Evolutionary conservation across 2,329 filamentous ascomycete species (phyloP).

Genomic region (Botrytis fragariae): DNA sequence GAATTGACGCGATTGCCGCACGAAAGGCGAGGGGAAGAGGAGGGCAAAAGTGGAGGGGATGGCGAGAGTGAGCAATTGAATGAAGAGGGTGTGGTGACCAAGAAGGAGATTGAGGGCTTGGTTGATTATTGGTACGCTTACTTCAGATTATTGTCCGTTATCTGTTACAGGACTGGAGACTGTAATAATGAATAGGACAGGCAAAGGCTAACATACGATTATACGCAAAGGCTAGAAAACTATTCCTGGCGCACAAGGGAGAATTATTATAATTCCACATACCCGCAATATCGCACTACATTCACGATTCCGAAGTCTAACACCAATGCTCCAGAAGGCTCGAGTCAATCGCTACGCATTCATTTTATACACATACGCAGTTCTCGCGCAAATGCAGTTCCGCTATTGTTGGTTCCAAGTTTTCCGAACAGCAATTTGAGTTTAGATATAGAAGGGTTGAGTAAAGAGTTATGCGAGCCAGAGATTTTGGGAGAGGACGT

Average conservation of each 20-base stretch:
- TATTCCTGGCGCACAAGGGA: constrained; percentile 65
- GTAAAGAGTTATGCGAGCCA: constrained; percentile 11
- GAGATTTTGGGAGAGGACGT: not conserved
- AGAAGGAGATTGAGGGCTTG: constrained; percentile 59
- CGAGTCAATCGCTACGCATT: constrained; percentile 47
- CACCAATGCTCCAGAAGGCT: not conserved
- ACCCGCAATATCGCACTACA: constrained; percentile 63
- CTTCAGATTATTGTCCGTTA: not conserved
- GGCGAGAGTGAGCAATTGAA: not conserved
- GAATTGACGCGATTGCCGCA: constrained; percentile 64
- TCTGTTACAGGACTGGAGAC: not conserved
- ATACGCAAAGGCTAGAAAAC: constrained; percentile 55
- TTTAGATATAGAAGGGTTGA: constrained; percentile 36
- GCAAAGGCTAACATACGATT: not conserved
- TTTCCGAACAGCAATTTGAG: constrained; percentile 65
- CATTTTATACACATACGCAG: constrained; percentile 65
- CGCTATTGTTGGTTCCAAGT: constrained; percentile 62
- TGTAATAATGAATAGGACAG: not conserved
- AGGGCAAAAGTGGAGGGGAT: not conserved
- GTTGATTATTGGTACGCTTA: constrained; percentile 60
- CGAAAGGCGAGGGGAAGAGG: constrained; percentile 40
- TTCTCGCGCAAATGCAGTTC: constrained; percentile 52
- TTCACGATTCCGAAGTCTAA: constrained; percentile 13
- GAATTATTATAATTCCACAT: constrained; percentile 51
- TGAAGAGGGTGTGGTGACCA: constrained; percentile 55